Conservation (phyloP, 441 rosid genomes). For the Croton setiger region DNA sequence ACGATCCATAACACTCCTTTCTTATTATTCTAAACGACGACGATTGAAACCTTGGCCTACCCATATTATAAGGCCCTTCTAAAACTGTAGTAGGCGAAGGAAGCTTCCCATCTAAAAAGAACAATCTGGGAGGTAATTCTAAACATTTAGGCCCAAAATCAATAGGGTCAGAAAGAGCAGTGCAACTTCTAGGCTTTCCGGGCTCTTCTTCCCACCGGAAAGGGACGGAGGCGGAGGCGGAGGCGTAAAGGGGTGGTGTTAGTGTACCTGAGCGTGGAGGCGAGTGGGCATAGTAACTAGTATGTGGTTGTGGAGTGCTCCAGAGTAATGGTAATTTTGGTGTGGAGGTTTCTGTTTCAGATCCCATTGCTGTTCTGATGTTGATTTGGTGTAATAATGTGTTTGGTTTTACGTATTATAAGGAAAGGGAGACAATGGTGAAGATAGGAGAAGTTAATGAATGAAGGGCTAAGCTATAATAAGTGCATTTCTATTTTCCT, state of each 20-base stretch:
- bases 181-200: slow-evolving; percentile 66
- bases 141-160: slow-evolving; percentile 41
- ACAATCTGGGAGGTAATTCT: slow-evolving; percentile 67
- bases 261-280: slow-evolving; percentile 52
- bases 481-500: background rate
- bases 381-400: background rate
- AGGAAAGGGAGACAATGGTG: slow-evolving; percentile 20
- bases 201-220: slow-evolving; percentile 90
- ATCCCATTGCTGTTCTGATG: slow-evolving; percentile 27
- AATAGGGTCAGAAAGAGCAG: slow-evolving; percentile 26
- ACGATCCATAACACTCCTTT: slow-evolving; percentile 42
- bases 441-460: background rate
- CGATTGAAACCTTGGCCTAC: slow-evolving; percentile 32
- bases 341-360: slow-evolving; percentile 28
- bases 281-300: slow-evolving; percentile 25
- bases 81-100: slow-evolving; percentile 47
- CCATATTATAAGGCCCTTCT: slow-evolving; percentile 36
- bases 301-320: slow-evolving; percentile 25
- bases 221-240: slow-evolving; percentile 65
- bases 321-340: slow-evolving; percentile 34
- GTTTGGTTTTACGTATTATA: slow-evolving; percentile 5
- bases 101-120: slow-evolving; percentile 41
- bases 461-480: background rate
- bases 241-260: slow-evolving; percentile 55
- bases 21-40: slow-evolving; percentile 43